Evolutionary conservation across 352 stramenopile species (phyloP), one percentile per base, ranked within the genome.

Genomic region (Pythium guiyangense): DNA sequence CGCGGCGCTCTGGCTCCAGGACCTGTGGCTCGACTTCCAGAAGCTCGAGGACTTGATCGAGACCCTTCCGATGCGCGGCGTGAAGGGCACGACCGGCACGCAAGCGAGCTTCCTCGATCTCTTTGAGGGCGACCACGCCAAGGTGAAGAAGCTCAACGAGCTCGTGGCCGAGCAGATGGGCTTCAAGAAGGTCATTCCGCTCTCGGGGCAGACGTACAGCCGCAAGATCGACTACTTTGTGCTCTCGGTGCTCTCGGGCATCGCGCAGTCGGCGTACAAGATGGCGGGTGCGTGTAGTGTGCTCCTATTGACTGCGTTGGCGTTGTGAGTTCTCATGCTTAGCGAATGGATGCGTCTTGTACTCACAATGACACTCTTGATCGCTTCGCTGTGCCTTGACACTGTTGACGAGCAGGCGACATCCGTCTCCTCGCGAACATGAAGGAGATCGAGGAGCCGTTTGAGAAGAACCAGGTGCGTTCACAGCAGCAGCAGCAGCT

Each of bases 121-220:
- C 17, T 99, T 99, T 63, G 93, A 99, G 54, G 97, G 97, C 57
- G 96, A 99, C 83, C 96, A 99, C 70, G 91, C 97, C 20, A 99
- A 99, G 79, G 61, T 67, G 54, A 98, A 98, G 69, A 79, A 91
- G 55, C 73, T 99, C 14, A 99, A 99, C 70, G 79, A 96, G 62
- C 79, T 96, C 20, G 97, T 99, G 27, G 97, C 94, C 44, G 77
- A 97, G 59, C 85, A 98, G 64, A 98, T 99, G 94, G 96, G 96
- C 22, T 99, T 99, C 73, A 88, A 97, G 65, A 94, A 97, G 71
- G 88, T 93, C 31, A 98, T 99, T 62, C 77, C 94, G 44, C 89
- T 99, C 18, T 99, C 94, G 40, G 97, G 97, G 44, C 97, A 99
- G 80, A 99, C 97, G 22, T 99, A 99, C 83, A 98, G 92, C 51